These are phyloP conservation scores for Aureobasidium sp. DNA, from an alignment of 2,329 filamentous ascomycete genomes.

Conservation along the genomic window DNA sequence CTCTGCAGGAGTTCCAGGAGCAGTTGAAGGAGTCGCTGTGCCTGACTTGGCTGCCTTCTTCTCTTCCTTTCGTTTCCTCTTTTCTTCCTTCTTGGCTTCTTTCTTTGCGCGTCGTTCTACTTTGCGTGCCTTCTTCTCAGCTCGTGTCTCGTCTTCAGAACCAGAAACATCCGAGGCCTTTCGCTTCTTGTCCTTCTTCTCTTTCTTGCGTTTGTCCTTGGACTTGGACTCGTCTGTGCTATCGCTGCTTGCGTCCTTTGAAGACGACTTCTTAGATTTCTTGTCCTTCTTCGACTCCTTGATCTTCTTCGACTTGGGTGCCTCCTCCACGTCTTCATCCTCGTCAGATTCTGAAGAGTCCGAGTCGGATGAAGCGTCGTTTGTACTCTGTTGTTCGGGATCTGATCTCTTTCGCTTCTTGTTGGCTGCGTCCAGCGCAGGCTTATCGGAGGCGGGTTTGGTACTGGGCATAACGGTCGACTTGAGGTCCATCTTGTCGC, in stretches of 20 bases:
- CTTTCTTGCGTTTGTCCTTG: conserved; percentile 34
- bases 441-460: conserved; percentile 43
- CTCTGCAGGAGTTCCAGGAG: conserved; percentile 16
- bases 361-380: conserved; percentile 27
- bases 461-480: conserved; percentile 34
- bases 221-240: conserved; percentile 21
- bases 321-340: conserved; percentile 27
- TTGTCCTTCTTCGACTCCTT: conserved; percentile 37
- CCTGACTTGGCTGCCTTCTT: conserved; percentile 33
- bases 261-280: conserved; percentile 41
- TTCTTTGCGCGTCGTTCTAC: conserved; percentile 54
- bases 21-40: conserved; percentile 20
- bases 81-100: conserved; percentile 58
- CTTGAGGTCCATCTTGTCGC: conserved; percentile 57
- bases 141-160: conserved; percentile 23
- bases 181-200: conserved; percentile 32
- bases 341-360: conserved; percentile 25
- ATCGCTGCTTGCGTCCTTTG: conserved; percentile 28
- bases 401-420: conserved; percentile 22
- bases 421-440: conserved; percentile 13
- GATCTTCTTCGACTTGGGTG: conserved; percentile 28
- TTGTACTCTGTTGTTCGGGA: conserved; percentile 32
- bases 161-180: conserved; percentile 23
- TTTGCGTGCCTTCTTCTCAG: conserved; percentile 40
- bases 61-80: conserved; percentile 48